Evolutionary conservation across 441 rosid species (phyloP), one percentile per base, ranked within the genome.

Genomic region (Populus trichocarpa): DNA sequence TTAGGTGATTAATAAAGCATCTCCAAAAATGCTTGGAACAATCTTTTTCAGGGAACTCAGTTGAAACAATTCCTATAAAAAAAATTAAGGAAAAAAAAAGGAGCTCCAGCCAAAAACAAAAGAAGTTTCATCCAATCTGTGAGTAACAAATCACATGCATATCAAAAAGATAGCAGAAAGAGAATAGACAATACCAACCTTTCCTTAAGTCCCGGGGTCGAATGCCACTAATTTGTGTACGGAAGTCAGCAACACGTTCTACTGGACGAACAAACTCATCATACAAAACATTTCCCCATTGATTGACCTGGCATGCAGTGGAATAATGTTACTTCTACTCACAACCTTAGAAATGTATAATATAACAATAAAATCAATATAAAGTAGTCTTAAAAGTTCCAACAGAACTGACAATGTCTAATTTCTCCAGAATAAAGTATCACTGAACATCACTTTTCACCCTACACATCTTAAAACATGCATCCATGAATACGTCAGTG

Each of bases 261-360:
- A 96, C 83, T 40, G 99, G 98, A 30, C 89, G 92, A 73, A 92
- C 99, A 85, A 94, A 96, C 87, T 90, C 97, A 83, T 96, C 97
- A 71, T 88, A 91, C 67, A 94, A 46, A 71, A 94, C 90, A 84
- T 96, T 96, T 61, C 98, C 92, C 97, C 99, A 92, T 84, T 83
- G 88, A 77, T 96, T 96, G 79, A 94, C 97, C 99, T 92, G 89
- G 65, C 85, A 89, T 75, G 61, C 84, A 71, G 25, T 50, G 65
- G 28, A 61, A 70, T 6, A 66, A 68, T 72, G 75, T 71, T 66
- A 67, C 28, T 32, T 67, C 9, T 9, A 63, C 25, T 25, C 75
- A 76, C 6, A 23, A 38, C 4, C 4, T 23, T 23, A 32, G 67
- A 35, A 23, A 46, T 23, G 50, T 13, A 50, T 28, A n/a, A 26